Base-by-base conservation (phyloP, 2,329 filamentous ascomycete genomes). In the Albophoma yamanashiensis region DNA sequence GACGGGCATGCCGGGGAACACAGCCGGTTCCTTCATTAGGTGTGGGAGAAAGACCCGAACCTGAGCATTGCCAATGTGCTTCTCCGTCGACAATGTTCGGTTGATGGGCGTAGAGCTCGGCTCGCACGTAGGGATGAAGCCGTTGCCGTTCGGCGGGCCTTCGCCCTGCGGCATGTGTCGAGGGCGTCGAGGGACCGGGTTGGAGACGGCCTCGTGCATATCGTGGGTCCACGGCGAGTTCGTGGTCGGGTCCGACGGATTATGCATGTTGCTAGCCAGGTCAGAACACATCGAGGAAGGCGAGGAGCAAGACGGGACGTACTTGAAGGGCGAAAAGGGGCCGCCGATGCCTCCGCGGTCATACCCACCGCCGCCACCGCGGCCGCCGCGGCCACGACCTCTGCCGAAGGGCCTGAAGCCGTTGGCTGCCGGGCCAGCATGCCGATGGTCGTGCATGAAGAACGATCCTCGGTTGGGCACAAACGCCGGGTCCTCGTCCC, bases 371-470 rank as follows among this genome's bases (percentile, higher is more conserved):
- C 11, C 27, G 7, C 31, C 47, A 7, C 47, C 84, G 62, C 85
- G 78, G 56, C 81, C 78, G 61, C 82, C 81, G 68, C 83, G 76
- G 57, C 85, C 90, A 73, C 84, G 79, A 64, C 85, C 87, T 73
- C 87, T 82, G 39, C 83, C 83, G 71, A 87, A 89, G 15, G 87
- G 84, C 60, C 89, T 82, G 74, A 93, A 91, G 58, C 89, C 89
- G 74, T 92, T 93, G 58, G 87, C 83, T 65, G 86, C 85, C 53
- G 87, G 83, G n/a, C 88, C 88, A 60, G 89, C 84, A 67, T 91
- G 87, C 63, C 91, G 85, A 69, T 94, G 91, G 71, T 97, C 94
- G 74, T 97, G 93, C 85, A 97, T 92, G 78, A 97, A 97, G 79
- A 97, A 97, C 63, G 90, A 88, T 61, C 94, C 94, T 65, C 93